phyloP scores from a whole-genome alignment of 176 grass and related monocot species.

The Zea luxurians region DNA sequence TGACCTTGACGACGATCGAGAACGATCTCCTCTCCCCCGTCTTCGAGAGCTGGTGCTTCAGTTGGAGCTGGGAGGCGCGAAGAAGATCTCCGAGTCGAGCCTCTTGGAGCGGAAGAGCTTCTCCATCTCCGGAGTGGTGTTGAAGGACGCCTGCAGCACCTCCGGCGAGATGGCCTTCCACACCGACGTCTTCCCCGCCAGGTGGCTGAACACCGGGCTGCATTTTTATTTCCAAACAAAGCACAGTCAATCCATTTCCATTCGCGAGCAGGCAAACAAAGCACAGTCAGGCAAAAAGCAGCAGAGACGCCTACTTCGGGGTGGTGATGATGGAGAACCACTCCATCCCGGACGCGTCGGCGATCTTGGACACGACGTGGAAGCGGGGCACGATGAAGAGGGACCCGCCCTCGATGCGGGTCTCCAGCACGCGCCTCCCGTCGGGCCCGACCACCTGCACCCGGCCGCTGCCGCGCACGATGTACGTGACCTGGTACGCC shows the following conservation, averaged over 20 bases:
- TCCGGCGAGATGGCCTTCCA: slow-evolving; percentile 83
- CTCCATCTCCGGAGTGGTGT: slow-evolving; percentile 75
- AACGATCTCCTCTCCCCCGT: neutral
- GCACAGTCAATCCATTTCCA: too few species aligned
- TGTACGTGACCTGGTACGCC: slow-evolving; percentile 82
- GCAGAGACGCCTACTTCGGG: slow-evolving; percentile 45
- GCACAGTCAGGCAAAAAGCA: too few species aligned
- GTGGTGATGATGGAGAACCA: slow-evolving; percentile 99
- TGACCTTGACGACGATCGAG: neutral
- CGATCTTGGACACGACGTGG: slow-evolving; percentile 89
- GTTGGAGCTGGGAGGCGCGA: slow-evolving; percentile 47
- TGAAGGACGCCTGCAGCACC: slow-evolving; percentile 65
- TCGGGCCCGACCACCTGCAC: slow-evolving; percentile 78
- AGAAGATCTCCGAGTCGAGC: slow-evolving; percentile 84
- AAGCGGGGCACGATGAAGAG: slow-evolving; percentile 89
- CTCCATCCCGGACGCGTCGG: slow-evolving; percentile 65
- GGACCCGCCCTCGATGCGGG: slow-evolving; percentile 45
- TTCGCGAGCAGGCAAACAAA: too few species aligned
- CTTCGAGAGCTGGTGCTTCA: neutral
- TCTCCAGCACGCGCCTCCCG: slow-evolving; percentile 70
- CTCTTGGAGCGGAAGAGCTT: slow-evolving; percentile 75
- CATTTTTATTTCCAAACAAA: too few species aligned
- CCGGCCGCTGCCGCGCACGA: slow-evolving; percentile 68
- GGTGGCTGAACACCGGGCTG: slow-evolving; percentile 76
- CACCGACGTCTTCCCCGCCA: slow-evolving; percentile 77